Base-by-base conservation (phyloP, 345 rosid species). In the Capsella bursapastoris region DNA sequence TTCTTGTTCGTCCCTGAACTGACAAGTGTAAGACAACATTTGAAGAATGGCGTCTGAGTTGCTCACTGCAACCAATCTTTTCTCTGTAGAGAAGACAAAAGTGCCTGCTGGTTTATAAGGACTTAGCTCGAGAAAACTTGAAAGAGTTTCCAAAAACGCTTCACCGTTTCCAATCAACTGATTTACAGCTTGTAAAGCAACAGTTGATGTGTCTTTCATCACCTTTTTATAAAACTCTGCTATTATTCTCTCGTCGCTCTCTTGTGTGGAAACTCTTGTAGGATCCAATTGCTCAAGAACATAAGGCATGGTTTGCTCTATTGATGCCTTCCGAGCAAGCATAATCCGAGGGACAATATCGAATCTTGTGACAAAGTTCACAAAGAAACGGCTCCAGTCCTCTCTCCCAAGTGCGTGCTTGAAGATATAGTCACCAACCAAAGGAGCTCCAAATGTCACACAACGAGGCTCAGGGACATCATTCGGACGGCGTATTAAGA, bases 381-480 rank as follows among this genome's bases (percentile, higher is more conserved):
- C 50, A 74, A 91, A 90, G 80, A 43, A 77, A 25, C 61, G 70
- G 8, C 90, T 85, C 97, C 97, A 94, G 5, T 76, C 73, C 71
- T 94, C 95, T 6, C 97, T 83, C 31, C 82, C 75, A 10, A 94
- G 78, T 2, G 98, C 94, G 43, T 85, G 93, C 72, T 81, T 84
- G 63, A 91, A 75, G 50, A 87, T 68, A 65, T 25, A 75, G 74
- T 89, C 91, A 4, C 87, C 91, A 7, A 88, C 80, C 15, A 91
- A 83, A 37, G 98, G 98, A 66, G 96, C 93, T 45, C 93, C 97
- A 68, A 89, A 94, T 6, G 98, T 94, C 34, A 94, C 14, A 28
- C 98, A 91, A 18, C 68, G 63, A 43, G 91, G 89, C 25, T 31
- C 28, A 16, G 9, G 64, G 41, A 5, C 9, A 16, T 6, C 12